Evolutionary conservation across 768 basidiomycete species (phyloP).

Genomic region (Naganishia randhawae): DNA sequence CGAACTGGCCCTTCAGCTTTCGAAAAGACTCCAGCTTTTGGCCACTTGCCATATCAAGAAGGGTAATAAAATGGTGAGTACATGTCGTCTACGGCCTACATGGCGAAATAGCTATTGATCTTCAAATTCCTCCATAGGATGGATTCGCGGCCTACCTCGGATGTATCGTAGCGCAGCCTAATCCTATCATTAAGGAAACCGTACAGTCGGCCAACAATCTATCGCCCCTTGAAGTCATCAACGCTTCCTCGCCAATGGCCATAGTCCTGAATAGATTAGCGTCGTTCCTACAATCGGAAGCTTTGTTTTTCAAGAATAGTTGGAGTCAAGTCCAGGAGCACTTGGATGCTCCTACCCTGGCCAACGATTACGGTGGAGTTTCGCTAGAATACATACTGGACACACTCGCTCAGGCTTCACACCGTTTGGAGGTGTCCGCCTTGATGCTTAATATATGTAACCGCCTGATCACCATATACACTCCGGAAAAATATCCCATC

Average conservation of each 20-base stretch:
- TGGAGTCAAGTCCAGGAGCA: neutral
- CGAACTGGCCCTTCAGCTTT: conserved; percentile 64
- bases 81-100: neutral
- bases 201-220: neutral
- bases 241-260: neutral
- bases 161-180: conserved; percentile 1
- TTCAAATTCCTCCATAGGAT: neutral
- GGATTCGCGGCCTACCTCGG: neutral
- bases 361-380: conserved; percentile 30
- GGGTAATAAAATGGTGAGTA: conserved; percentile 66
- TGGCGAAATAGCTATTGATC: neutral
- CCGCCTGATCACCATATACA: conserved; percentile 31
- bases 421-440: conserved; percentile 27
- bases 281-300: conserved; percentile 21
- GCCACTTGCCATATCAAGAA: conserved; percentile 73
- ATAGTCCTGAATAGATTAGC: conserved; percentile 16
- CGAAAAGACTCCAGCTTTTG: conserved; percentile 73
- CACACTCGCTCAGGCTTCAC: conserved; percentile 32
- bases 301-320: conserved; percentile 13
- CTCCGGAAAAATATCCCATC: conserved; percentile 29
- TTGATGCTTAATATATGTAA: conserved; percentile 29
- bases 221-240: neutral
- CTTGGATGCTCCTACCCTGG: neutral
- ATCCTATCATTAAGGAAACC: neutral
- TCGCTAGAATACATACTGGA: conserved; percentile 44